A percentile compares a stretch with the other conserved stretches of the same genome.
phyloP scores from a whole-genome alignment of 176 grass and related monocot genomes.

The Avena eriantha region DNA sequence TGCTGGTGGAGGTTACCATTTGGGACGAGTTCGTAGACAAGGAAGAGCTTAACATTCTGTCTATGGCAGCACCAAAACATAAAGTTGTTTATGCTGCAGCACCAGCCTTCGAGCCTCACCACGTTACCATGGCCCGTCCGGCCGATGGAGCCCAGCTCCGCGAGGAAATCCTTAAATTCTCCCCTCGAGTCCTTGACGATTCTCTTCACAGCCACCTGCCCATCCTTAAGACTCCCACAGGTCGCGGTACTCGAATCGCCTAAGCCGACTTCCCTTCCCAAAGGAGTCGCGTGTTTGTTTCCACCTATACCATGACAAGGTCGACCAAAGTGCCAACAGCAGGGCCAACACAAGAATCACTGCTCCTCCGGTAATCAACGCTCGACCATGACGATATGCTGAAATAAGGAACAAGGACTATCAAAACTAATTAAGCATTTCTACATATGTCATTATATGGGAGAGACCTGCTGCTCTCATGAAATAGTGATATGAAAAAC shows the following conservation, averaged over 20 bases:
- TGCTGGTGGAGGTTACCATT: neutral
- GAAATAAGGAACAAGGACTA: neutral
- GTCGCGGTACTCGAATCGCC: neutral
- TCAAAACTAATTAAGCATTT: neutral
- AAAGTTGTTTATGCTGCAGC: neutral
- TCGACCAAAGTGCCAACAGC: neutral
- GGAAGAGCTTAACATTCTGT: neutral
- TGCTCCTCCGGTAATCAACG: neutral
- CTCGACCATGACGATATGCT: neutral
- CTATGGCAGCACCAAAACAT: neutral
- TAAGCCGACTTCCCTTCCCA: neutral
- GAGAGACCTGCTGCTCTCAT: too few species aligned
- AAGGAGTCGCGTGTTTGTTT: neutral
- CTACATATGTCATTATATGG: too few species aligned
- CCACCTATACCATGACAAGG: neutral
- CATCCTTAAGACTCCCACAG: neutral
- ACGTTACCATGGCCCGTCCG: neutral
- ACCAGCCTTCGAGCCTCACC: neutral
- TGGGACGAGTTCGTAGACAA: neutral
- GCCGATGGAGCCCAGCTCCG: neutral
- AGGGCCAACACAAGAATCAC: neutral
- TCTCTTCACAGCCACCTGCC: neutral
- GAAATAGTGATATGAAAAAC: too few species aligned
- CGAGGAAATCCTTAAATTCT: neutral
- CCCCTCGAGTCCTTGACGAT: neutral